Conservation (phyloP, 345 rosid species). For the Hibiscus syriacus region DNA sequence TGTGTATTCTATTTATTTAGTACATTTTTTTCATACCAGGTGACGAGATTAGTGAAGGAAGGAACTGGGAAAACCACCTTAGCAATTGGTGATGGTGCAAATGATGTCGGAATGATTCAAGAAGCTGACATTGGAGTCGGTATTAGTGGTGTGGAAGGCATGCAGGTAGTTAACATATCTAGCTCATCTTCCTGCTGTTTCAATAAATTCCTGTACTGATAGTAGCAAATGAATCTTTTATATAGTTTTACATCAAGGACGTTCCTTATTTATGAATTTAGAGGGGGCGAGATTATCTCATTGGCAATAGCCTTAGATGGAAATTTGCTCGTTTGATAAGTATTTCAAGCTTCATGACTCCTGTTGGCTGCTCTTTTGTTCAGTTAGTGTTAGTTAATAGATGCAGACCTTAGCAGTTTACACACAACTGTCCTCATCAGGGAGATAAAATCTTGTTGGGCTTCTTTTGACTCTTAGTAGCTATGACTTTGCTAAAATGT, state of each 20-base stretch:
- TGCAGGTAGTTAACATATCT: constrained; percentile 60
- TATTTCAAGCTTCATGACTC: too few species aligned
- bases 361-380: too few species aligned
- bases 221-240: too few species aligned
- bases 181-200: constrained; percentile 1
- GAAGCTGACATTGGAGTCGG: constrained; percentile 99
- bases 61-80: constrained; percentile 89
- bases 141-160: constrained; percentile 98
- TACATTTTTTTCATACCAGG: constrained; percentile 33
- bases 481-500: neutral
- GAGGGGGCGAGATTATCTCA: neutral
- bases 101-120: constrained; percentile 99
- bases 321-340: neutral
- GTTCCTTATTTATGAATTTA: neutral
- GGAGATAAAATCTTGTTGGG: neutral
- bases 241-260: neutral
- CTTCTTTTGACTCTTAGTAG: neutral
- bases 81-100: constrained; percentile 98
- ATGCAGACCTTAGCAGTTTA: too few species aligned
- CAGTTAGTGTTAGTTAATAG: too few species aligned
- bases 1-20: constrained; percentile 5
- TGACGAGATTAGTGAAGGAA: constrained; percentile 81
- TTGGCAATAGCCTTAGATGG: neutral
- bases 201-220: neutral
- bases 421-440: too few species aligned